phyloP scores from a whole-genome alignment of 768 basidiomycete genomes.

The Boletus reticulatus region DNA sequence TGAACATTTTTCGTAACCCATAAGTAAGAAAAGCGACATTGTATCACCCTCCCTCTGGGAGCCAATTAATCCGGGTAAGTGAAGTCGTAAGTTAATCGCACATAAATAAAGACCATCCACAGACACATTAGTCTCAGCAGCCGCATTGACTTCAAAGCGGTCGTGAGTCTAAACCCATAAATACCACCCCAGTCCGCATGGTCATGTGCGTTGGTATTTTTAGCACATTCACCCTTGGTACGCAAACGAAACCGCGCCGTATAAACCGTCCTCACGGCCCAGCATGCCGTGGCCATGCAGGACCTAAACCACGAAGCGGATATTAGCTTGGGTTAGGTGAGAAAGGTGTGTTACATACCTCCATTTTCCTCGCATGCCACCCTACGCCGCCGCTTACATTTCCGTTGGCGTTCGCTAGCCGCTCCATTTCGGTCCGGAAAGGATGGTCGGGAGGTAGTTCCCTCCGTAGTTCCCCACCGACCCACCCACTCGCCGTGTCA shows the following conservation, averaged over 20 bases:
- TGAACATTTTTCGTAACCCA: background rate
- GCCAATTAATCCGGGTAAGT: background rate
- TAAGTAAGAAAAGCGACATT: background rate
- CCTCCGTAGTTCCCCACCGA: conserved; percentile 51
- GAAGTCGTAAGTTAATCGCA: background rate
- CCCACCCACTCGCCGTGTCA: conserved; percentile 83
- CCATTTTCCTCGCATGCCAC: conserved; percentile 97
- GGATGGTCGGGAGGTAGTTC: conserved; percentile 62
- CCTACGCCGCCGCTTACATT: conserved; percentile 91
- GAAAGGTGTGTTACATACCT: conserved; percentile 53
- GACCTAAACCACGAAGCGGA: conserved; percentile 43
- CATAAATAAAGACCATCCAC: background rate
- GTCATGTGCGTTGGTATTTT: background rate
- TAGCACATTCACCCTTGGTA: conserved; percentile 66
- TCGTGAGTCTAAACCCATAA: background rate
- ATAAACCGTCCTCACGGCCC: conserved; percentile 90
- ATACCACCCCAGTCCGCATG: background rate
- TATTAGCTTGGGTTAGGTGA: background rate
- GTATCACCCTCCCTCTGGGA: background rate
- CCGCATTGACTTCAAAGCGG: background rate
- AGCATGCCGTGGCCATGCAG: conserved; percentile 88
- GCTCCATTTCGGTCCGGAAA: conserved; percentile 66
- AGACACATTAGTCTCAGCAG: too few relatives aligned
- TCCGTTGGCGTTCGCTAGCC: conserved; percentile 76
- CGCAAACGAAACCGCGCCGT: conserved; percentile 92